Base-by-base conservation (phyloP, 352 stramenopile species). In the Pythium periplocum region DNA sequence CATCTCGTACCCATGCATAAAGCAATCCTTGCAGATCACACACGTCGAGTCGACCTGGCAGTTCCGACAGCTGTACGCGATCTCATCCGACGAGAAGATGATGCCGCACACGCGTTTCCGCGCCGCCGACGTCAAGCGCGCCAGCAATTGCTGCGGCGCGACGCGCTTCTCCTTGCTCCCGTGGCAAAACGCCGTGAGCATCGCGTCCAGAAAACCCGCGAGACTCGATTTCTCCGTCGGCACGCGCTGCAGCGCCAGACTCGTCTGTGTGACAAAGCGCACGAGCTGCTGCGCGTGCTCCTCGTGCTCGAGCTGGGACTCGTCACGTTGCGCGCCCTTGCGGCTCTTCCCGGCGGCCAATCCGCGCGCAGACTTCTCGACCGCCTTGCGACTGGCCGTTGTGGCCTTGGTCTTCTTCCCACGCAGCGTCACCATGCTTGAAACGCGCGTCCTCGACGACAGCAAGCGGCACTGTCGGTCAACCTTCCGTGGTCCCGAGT, bases 21-120 rank as follows among this genome's bases (percentile, higher is more conserved):
- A 95, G 57, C 85, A 95, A 32, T 90, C 78, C 55, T 90, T 87
- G 59, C 85, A 95, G 53, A 87, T 93, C 33, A 93, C 84, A 48
- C 82, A 93, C 26, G 84, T 90, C 41, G 82, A 84, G 53, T 95
- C 84, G 6, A 91, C 57, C 51, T 95, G 82, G 66, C 84, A 95
- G 57, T 92, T 86, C 51, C 84, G 84, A 57, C 84, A 95, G 56
- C 84, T 95, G 64, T 95, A 95, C 37, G 83, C 77, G 45, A 95
- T 86, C 66, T 95, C 84, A 50, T 95, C 84, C 37, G 82, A 77
- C 45, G 78, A 75, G 52, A 95, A 95, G 53, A 95, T 91, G 36
- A 76, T 78, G 39, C 84, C 84, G 40, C 84, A 95, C 32, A 95
- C 76, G 53, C 82, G 79, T 40, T 90, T 87, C 4, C 82, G 69